Evolutionary conservation across 768 basidiomycete species (phyloP), one percentile per base, ranked within the genome.

Genomic region (Phylloporus sp.): DNA sequence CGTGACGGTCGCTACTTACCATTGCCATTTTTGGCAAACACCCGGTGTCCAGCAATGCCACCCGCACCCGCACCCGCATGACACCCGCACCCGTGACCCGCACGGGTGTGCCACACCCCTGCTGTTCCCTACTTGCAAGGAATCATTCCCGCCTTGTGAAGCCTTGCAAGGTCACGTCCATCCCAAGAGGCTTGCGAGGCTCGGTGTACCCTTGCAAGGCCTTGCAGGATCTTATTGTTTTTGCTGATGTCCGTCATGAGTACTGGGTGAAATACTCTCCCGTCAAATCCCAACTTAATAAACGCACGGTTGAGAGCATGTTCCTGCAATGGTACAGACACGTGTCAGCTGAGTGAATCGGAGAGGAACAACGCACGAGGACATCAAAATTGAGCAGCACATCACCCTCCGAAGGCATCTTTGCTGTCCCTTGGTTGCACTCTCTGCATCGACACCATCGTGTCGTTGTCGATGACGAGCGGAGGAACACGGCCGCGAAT

Each of bases 241-340:
- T n/a, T n/a, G n/a, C n/a, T n/a, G n/a, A n/a, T n/a, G n/a, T 99
- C 96, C 0, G 92, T 87, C 90, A 98, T 96, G 46, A 96, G 69
- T 17, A 99, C 73, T 0, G 94, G 93, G 60, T 96, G 93, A 44
- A 86, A 79, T 22, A 98, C 76, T 10, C 76, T 75, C 2, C 82
- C 76, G 56, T 90, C 83, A 51, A 97, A 83, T 3, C 91, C 90
- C 11, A 99, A 75, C 42, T 84, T 82, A 48, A 91, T 74, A 62
- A 97, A 92, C 26, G 87, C 83, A 66, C 87, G 93, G 70, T 99
- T 96, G 45, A 99, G 71, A 6, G 89, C 89, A 63, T 90, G 83
- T 76, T 99, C 96, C 95, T 97, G 73, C 57, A 64, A n/a, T n/a
- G n/a, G 56, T 66, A 72, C 61, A 40, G 17, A 42, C 17, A 5